Base-by-base conservation (phyloP, 163 green algal genomes). In the Prototheca wickerhamii region DNA sequence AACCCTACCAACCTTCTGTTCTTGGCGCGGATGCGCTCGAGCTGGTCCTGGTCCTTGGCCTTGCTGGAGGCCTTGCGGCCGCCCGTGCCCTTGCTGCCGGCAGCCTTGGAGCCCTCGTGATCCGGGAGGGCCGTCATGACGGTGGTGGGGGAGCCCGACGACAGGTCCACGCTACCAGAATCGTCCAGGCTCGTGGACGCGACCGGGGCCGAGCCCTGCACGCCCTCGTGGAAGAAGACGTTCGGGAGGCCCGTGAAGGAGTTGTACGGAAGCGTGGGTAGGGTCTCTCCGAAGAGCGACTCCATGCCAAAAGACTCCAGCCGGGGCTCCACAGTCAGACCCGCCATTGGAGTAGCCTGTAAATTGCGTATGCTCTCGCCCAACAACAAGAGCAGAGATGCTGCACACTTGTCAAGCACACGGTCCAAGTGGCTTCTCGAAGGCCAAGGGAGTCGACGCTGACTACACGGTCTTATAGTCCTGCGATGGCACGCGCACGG, bases 21-120 rank as follows among this genome's bases (percentile, higher is more conserved):
- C 29, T 60, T 60, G 1, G 53, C 53, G n/a, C 53, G 53, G 53
- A 60, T 60, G 53, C 53, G 53, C 53, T 60, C 53, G 23, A 43
- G 53, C 29, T 54, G 53, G 23, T 60, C 53, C 53, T 35, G 15
- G 30, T 60, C 53, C 53, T 60, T 60, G 53, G 10, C 20, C 46
- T 54, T 54, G 46, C 15, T 30, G 46, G 5, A 8, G 46, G 15
- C 46, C 46, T 54, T 54, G 15, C 26, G n/a, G 46, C 20, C 46
- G 46, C 46, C 46, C 23, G 15, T 12, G 15, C 12, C 12, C 46
- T 54, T 54, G 20, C 23, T 54, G 46, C 15, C n/a, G 12, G 15
- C 46, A 30, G 46, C 6, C 46, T 54, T 44, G 37, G 10, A 15
- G 37, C 15, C 37, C 0, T 44, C 37, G 15, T 54, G 20, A 18